phyloP scores from a whole-genome alignment of 2,329 filamentous ascomycete species.

The Fusarium temperatum region DNA sequence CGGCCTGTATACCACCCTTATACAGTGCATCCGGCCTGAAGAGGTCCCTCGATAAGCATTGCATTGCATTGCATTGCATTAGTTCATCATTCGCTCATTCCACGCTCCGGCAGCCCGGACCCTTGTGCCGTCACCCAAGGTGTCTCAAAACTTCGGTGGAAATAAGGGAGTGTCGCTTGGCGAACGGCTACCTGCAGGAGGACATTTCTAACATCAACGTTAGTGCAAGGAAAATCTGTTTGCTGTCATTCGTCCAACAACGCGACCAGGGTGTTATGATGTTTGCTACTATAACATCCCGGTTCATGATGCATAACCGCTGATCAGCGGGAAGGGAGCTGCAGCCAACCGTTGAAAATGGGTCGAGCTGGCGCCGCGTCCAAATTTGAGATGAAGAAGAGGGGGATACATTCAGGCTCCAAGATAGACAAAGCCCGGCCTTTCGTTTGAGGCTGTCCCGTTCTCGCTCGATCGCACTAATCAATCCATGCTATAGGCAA shows the following conservation, averaged over 20 bases:
- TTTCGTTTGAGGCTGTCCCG: background rate
- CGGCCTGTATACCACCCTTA: constrained; percentile 8
- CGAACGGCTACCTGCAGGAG: constrained; percentile 13
- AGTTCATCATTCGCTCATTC: constrained; percentile 15
- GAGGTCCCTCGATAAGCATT: constrained; percentile 22
- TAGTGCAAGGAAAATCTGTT: background rate
- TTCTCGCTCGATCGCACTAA: background rate
- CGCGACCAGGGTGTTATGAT: constrained; percentile 5
- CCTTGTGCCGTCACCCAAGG: constrained; percentile 4
- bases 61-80: constrained; percentile 31
- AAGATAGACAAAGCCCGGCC: background rate
- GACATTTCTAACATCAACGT: constrained; percentile 4
- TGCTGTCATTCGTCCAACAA: constrained; percentile 6
- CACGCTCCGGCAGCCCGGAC: constrained; percentile 25
- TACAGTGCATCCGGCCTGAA: constrained; percentile 1
- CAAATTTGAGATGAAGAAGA: background rate
- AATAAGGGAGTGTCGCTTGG: background rate
- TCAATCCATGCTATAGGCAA: background rate
- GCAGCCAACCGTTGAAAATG: constrained; percentile 13
- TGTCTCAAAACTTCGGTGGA: constrained; percentile 3
- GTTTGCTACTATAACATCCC: constrained; percentile 20
- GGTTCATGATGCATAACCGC: constrained; percentile 18
- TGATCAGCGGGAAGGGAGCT: constrained; percentile 25
- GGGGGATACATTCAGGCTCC: background rate
- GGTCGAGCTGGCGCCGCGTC: background rate